phyloP scores from a whole-genome alignment of 352 stramenopile species.

The Globisporangium paroecandrum region DNA sequence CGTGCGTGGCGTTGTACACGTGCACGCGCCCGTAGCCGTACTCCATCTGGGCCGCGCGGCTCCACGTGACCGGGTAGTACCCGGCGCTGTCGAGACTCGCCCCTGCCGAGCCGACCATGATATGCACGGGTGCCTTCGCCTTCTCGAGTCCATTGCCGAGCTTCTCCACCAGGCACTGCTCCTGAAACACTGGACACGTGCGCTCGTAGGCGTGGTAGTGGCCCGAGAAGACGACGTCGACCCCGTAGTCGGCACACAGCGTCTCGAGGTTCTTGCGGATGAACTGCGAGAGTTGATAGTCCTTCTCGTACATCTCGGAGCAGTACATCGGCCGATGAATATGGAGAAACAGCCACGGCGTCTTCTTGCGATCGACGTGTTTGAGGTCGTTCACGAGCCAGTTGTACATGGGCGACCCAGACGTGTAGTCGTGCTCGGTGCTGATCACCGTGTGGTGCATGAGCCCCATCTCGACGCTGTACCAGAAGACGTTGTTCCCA shows the following conservation, averaged over 20 bases:
- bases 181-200: neutral
- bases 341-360: neutral
- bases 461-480: neutral
- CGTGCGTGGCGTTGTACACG: neutral
- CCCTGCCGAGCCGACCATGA: neutral
- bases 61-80: neutral
- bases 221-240: neutral
- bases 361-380: neutral
- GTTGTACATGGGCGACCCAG: neutral
- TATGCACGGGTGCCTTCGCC: neutral
- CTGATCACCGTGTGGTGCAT: slow-evolving; percentile 5
- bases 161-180: neutral
- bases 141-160: neutral
- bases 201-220: neutral
- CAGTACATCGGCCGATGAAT: neutral
- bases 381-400: neutral
- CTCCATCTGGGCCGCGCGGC: neutral
- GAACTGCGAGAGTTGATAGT: neutral
- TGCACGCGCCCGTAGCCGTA: neutral
- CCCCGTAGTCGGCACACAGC: neutral
- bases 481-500: neutral
- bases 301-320: neutral
- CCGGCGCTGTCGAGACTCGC: neutral
- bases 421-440: slow-evolving; percentile 1
- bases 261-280: neutral